Percentiles rank a stretch among this genome's conserved stretches.
Conservation (phyloP, 208 protist species). For the Phytomonas sp. region DNA sequence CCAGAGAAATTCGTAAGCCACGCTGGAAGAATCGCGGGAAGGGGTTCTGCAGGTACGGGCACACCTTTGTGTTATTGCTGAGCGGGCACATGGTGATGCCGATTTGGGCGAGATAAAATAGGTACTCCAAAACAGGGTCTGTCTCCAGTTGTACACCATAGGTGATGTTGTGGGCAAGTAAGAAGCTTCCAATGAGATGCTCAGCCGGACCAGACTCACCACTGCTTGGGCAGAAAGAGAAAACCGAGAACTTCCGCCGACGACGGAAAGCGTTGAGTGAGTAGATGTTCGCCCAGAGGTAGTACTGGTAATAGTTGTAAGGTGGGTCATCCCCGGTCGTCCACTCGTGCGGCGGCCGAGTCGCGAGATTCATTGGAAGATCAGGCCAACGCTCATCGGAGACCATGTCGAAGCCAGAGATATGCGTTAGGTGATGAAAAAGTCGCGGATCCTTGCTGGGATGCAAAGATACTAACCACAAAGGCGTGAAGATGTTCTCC, state of each 20-base stretch:
- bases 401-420: constrained; percentile 97
- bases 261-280: constrained; percentile 94
- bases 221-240: constrained; percentile 95
- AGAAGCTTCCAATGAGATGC: constrained; percentile 92
- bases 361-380: constrained; percentile 41
- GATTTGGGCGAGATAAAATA: constrained; percentile 98
- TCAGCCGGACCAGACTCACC: constrained; percentile 91
- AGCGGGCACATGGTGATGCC: constrained; percentile 96
- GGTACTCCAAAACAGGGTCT: constrained; percentile 93
- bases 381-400: constrained; percentile 93
- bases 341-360: constrained; percentile 88
- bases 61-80: constrained; percentile 98
- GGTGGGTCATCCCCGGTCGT: constrained; percentile 93
- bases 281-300: constrained; percentile 97
- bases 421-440: constrained; percentile 94
- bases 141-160: constrained; percentile 95
- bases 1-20: constrained; percentile 95
- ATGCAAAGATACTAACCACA: constrained; percentile 96
- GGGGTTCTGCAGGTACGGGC: constrained; percentile 94
- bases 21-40: constrained; percentile 93
- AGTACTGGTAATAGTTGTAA: constrained; percentile 98
- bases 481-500: constrained; percentile 96
- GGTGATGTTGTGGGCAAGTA: constrained; percentile 92
- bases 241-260: constrained; percentile 83
- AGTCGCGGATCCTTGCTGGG: constrained; percentile 93